phyloP scores from a whole-genome alignment of 768 basidiomycete species.

The Tulasnella sp. region DNA sequence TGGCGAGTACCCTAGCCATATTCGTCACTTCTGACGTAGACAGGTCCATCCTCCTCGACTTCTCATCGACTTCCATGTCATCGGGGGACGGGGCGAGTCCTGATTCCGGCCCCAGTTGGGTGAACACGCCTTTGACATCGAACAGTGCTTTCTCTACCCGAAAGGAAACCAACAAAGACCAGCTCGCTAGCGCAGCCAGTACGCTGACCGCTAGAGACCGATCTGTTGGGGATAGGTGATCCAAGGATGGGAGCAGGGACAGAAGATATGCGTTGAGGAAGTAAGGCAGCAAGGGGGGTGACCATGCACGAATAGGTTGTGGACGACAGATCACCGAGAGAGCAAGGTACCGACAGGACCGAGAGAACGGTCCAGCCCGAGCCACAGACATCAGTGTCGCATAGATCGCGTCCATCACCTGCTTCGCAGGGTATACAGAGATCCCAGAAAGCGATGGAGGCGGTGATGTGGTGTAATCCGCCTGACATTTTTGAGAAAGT shows the following conservation, averaged over 20 bases:
- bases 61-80: not conserved
- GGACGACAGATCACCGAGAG: constrained; percentile 1
- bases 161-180: not conserved
- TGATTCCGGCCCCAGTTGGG: not conserved
- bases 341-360: constrained; percentile 5
- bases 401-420: not conserved
- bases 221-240: not conserved
- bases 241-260: not conserved
- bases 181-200: not conserved
- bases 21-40: too few relatives aligned
- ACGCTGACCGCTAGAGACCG: not conserved
- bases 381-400: not conserved
- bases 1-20: not conserved
- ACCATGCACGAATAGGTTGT: not conserved
- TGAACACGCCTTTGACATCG: constrained; percentile 8
- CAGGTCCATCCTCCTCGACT: not conserved
- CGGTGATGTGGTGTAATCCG: not conserved
- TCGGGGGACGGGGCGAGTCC: not conserved
- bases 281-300: constrained; percentile 4
- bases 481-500: not conserved
- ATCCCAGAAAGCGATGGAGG: constrained; percentile 6
- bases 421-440: not conserved
- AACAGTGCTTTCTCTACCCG: constrained; percentile 4
- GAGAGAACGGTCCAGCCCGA: not conserved
- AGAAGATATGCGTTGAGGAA: constrained; percentile 10